Base-by-base conservation (phyloP, 768 basidiomycete species). In the Suillus brevipes region DNA sequence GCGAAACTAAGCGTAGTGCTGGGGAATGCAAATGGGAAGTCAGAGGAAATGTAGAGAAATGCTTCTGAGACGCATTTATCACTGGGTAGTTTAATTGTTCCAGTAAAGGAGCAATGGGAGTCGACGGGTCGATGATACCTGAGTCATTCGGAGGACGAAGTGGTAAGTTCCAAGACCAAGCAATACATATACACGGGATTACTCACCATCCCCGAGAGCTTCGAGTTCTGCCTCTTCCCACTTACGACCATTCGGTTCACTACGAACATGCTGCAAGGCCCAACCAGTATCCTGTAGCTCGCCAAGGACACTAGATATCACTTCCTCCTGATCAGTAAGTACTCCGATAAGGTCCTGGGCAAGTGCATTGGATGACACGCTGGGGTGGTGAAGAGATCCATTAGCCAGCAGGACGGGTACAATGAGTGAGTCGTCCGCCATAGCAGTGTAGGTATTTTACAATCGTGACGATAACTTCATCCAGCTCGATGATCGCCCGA, bases 141-240 rank as follows among this genome's bases (percentile, higher is more conserved):
- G 63, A 31, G 25, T 64, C 49, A 62, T 66, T 50, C 25, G 14
- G 20, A 23, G 28, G 64, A 31, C 23, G 42, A 34, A 31, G 37
- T 10, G 64, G 34, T 25, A 64, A 72, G 66, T 71, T 65, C 62
- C 53, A n/a, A 36, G 12, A 60, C 28, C 36, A 52, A 58, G 62
- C 45, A 57, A 63, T 42, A 20, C 25, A 37, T 23, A 20, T 14
- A 43, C 25, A 52, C 14, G n/a, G 53, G 7, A 38, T 67, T 28
- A n/a, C 79, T 66, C 49, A 91, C 91, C 89, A 72, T 89, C 84
- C 40, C 84, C 86, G 9, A 94, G 81, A 40, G 78, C 77, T 64
- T 85, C 82, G 5, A 94, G 81, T 67, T 91, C 91, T 3, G 84
- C 81, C 67, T 92, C 88, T 68, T 89, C 87, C 91, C 92, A 92